Percentiles rank a stretch among this genome's conserved stretches.
Conservation (phyloP, 2,329 filamentous ascomycete genomes). For the Fusarium camptoceras region DNA sequence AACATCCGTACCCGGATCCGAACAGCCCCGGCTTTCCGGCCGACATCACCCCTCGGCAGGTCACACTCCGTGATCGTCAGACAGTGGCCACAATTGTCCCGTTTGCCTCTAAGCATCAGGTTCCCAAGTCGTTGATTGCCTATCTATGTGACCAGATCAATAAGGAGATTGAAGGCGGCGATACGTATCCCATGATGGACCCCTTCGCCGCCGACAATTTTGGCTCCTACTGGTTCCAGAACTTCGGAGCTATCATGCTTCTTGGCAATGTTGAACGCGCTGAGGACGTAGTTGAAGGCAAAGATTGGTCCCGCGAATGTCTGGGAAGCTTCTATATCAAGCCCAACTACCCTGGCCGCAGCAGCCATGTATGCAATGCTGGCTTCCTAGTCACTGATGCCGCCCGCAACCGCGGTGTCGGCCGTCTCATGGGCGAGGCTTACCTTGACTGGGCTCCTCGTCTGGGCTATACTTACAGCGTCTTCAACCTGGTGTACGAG, state of each 20-base stretch:
- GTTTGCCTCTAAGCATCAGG: slow-evolving; percentile 79
- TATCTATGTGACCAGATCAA: slow-evolving; percentile 88
- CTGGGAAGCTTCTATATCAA: slow-evolving; percentile 94
- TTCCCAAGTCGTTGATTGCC: slow-evolving; percentile 78
- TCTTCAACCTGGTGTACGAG: slow-evolving; percentile 95
- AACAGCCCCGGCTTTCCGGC: slow-evolving; percentile 72
- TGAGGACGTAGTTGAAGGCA: slow-evolving; percentile 67
- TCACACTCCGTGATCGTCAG: slow-evolving; percentile 84
- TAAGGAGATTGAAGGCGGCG: slow-evolving; percentile 90
- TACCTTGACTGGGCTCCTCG: slow-evolving; percentile 83
- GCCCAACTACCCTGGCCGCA: slow-evolving; percentile 91
- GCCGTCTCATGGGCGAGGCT: slow-evolving; percentile 79
- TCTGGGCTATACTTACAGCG: slow-evolving; percentile 89
- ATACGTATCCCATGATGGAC: slow-evolving; percentile 91
- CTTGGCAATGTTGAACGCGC: slow-evolving; percentile 77
- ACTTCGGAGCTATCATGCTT: slow-evolving; percentile 89
- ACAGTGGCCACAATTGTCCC: slow-evolving; percentile 87
- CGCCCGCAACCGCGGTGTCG: slow-evolving; percentile 78
- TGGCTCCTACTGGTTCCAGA: slow-evolving; percentile 88
- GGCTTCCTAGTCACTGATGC: slow-evolving; percentile 81
- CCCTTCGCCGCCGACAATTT: slow-evolving; percentile 80
- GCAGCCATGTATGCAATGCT: slow-evolving; percentile 91
- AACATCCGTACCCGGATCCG: slow-evolving; percentile 72
- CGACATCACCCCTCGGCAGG: slow-evolving; percentile 78
- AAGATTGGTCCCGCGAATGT: slow-evolving; percentile 84